phyloP scores from a whole-genome alignment of 2,329 filamentous ascomycete genomes.

The Trichocomaceae sp. region DNA sequence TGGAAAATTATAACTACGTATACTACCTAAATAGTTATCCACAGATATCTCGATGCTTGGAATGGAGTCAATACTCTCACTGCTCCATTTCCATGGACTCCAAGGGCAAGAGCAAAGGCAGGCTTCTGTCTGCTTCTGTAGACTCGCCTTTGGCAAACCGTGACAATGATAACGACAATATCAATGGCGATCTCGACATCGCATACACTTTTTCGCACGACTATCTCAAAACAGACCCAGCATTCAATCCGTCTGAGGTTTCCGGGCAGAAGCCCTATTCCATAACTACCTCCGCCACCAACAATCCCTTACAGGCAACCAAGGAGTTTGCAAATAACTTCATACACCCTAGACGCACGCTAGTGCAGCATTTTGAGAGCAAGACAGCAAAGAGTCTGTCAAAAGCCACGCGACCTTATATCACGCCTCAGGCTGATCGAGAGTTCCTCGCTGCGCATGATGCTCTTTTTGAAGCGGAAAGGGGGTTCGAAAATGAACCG shows the following conservation, averaged over 20 bases:
- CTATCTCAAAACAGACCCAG: constrained; percentile 22
- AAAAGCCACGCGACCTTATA: constrained; percentile 29
- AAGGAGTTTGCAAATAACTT: constrained; percentile 19
- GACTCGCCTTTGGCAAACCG: background rate
- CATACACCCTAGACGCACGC: constrained; percentile 25
- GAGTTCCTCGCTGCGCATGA: constrained; percentile 18
- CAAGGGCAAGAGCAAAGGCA: background rate
- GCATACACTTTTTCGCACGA: constrained; percentile 6
- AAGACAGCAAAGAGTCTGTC: constrained; percentile 26
- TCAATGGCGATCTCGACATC: background rate
- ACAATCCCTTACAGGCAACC: constrained; percentile 12
- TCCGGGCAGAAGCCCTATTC: constrained; percentile 15
- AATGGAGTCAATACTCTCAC: background rate
- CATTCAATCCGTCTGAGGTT: constrained; percentile 28
- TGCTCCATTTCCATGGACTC: background rate
- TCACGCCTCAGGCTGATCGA: constrained; percentile 26
- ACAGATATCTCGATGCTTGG: too few relatives aligned
- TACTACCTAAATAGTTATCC: background rate
- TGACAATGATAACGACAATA: background rate
- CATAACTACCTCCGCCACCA: constrained; percentile 13
- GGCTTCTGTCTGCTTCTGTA: background rate
- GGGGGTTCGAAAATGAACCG: constrained; percentile 14
- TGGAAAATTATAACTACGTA: background rate
- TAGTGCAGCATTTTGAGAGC: constrained; percentile 25
- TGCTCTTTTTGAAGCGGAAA: constrained; percentile 19